These are phyloP conservation scores for Rasamsonia emersonii DNA, from an alignment of 2,329 filamentous ascomycete species.

Conservation along the genomic window DNA sequence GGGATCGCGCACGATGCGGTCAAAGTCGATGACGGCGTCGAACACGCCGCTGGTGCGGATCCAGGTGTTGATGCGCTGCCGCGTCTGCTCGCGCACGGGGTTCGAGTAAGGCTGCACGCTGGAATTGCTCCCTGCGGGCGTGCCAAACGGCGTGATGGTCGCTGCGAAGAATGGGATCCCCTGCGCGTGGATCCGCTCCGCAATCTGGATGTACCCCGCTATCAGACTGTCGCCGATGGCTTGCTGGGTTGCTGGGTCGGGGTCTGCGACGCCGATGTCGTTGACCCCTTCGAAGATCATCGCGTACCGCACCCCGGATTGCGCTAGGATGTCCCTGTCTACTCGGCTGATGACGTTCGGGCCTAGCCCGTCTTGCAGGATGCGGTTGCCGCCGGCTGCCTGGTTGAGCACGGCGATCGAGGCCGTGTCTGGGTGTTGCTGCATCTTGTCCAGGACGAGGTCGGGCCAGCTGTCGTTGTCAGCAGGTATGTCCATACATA, in stretches of 20 bases:
- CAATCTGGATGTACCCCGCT: conserved; percentile 52
- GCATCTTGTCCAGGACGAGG: conserved; percentile 45
- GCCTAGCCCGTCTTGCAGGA: conserved; percentile 54
- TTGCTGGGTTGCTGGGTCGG: conserved; percentile 38
- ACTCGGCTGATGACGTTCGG: conserved; percentile 53
- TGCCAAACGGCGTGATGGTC: conserved; percentile 58
- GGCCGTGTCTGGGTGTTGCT: conserved; percentile 36
- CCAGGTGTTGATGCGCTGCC: conserved; percentile 53
- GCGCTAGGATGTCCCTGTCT: conserved; percentile 55
- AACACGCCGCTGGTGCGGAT: conserved; percentile 50
- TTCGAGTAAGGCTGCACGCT: conserved; percentile 45
- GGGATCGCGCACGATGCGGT: conserved; percentile 46
- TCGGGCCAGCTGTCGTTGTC: conserved; percentile 52
- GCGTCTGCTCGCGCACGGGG: conserved; percentile 46
- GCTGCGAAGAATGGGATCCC: conserved; percentile 53
- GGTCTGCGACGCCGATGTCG: conserved; percentile 51
- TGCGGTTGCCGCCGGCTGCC: conserved; percentile 60
- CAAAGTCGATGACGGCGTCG: conserved; percentile 56
- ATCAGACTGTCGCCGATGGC: conserved; percentile 45
- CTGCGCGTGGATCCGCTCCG: conserved; percentile 44
- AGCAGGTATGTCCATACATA: background rate
- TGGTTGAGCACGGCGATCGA: conserved; percentile 54
- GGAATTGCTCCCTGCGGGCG: conserved; percentile 20
- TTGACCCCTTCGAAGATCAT: conserved; percentile 63
- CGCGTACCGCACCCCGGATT: conserved; percentile 50